These are phyloP conservation scores for Floccularia luteovirens DNA, from an alignment of 768 basidiomycete genomes.

Conservation along the genomic window DNA sequence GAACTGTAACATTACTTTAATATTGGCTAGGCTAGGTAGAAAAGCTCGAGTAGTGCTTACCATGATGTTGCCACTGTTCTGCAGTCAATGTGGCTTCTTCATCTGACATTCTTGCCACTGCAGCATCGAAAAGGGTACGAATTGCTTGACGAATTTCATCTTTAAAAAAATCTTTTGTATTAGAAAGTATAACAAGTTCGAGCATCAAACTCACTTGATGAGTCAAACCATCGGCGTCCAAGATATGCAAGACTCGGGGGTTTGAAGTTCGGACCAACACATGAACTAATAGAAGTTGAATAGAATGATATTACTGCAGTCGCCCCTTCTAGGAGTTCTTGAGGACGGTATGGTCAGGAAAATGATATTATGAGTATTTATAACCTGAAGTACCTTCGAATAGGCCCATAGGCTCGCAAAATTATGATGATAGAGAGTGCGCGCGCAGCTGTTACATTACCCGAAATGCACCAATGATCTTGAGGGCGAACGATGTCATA, in stretches of 20 bases:
- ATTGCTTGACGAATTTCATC: conserved; percentile 76
- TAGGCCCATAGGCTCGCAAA: conserved; percentile 64
- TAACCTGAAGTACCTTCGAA: conserved; percentile 45
- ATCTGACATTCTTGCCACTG: conserved; percentile 60
- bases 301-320: conserved; percentile 79
- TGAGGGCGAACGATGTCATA: conserved; percentile 33
- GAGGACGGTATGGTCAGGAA: conserved; percentile 2
- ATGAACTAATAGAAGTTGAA: conserved; percentile 56
- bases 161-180: conserved; percentile 16
- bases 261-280: conserved; percentile 53
- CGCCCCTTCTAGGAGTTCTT: conserved; percentile 64
- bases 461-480: conserved; percentile 69
- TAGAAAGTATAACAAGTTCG: background rate
- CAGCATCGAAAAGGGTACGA: conserved; percentile 70
- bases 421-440: conserved; percentile 60
- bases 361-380: background rate
- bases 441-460: conserved; percentile 60
- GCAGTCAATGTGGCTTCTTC: conserved; percentile 52
- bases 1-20: conserved; percentile 31
- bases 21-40: background rate
- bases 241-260: conserved; percentile 68
- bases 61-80: conserved; percentile 55
- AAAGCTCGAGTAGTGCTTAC: conserved; percentile 28
- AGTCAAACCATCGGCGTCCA: conserved; percentile 69
- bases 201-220: conserved; percentile 43